Evolutionary conservation across 2,329 filamentous ascomycete genomes (phyloP), one percentile per base, ranked within the genome.

Genomic region (Epichloe sp.): DNA sequence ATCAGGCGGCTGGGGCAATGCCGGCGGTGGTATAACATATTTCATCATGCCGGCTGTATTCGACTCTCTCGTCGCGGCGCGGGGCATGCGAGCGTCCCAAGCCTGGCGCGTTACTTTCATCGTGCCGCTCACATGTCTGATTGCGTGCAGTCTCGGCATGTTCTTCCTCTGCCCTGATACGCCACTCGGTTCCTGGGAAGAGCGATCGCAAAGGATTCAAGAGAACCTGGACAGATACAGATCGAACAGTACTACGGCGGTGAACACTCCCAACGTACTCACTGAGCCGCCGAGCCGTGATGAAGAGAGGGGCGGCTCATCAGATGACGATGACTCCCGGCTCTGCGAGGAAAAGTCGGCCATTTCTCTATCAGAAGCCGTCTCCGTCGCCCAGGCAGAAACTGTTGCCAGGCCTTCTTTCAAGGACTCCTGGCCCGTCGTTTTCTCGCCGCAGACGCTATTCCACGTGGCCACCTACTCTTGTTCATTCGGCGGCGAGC

Each of bases 11-110:
- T 84, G 86, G 71, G 90, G 89, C 48, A 95, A 95, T 59, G 79
- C 87, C 26, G 89, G 90, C 53, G 90, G 89, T 56, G 90, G 90
- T 51, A 85, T 95, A 57, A 95, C 89, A 2, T 95, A 95, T 71
- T 94, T 95, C 65, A 79, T 91, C 59, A 95, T 95, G 88, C 89
- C 90, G 2, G 87, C 87, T 5, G 82, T 95, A 52, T 93, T 85
- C 67, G 85, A 94, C 66, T 86, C 85, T 0, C 73, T 95, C 21
- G 77, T 86, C 21, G 60, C 68, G 6, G 62, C 74, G 1, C 74
- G 74, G 47, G 79, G 81, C 6, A 71, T 91, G 50, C 70, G 74
- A 1, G 68, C 80, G 2, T 81, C 86, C 58, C 76, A 81, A 38
- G 85, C 89, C 2, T 95, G 90, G 89, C 79, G 89, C 26, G 79